Percentiles rank a stretch among this genome's conserved stretches.
phyloP scores from a whole-genome alignment of 148 eudicot species.

The Diospyros kaki region DNA sequence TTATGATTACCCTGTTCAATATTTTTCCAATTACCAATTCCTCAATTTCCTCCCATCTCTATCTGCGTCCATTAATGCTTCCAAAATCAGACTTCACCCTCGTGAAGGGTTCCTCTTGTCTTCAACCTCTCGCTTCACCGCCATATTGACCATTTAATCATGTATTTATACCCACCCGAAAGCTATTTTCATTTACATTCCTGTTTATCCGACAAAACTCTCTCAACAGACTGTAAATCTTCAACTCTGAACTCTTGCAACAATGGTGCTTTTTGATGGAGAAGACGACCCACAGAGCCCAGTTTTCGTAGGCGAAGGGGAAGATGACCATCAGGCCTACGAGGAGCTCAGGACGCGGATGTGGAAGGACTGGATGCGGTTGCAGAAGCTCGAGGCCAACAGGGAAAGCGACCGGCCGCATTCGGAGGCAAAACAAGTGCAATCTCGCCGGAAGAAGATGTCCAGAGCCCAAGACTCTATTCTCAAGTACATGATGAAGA shows the following conservation, averaged over 20 bases:
- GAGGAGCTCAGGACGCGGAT: slow-evolving; percentile 38
- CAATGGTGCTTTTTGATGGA: slow-evolving; percentile 27
- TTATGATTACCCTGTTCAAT: too few species aligned
- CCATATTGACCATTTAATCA: too few species aligned
- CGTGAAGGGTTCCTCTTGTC: too few species aligned
- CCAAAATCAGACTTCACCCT: too few species aligned
- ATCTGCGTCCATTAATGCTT: too few species aligned
- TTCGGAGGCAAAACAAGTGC: slow-evolving; percentile 30
- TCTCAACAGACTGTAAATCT: neutral
- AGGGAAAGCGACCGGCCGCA: neutral
- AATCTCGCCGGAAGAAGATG: slow-evolving; percentile 52
- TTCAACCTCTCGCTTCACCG: too few species aligned
- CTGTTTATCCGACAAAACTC: too few species aligned
- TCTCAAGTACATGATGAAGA: slow-evolving; percentile 52
- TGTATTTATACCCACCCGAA: too few species aligned
- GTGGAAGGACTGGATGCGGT: slow-evolving; percentile 47
- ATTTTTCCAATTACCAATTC: too few species aligned
- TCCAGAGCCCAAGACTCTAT: slow-evolving; percentile 49
- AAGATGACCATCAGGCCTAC: slow-evolving; percentile 33
- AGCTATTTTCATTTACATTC: too few species aligned
- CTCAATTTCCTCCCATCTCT: too few species aligned
- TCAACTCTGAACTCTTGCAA: neutral
- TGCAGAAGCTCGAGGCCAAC: slow-evolving; percentile 35
- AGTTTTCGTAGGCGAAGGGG: slow-evolving; percentile 19
- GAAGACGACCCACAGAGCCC: slow-evolving; percentile 19